Evolutionary conservation across 257 asterid species (phyloP).

Genomic region (Solanum clarkiae): DNA sequence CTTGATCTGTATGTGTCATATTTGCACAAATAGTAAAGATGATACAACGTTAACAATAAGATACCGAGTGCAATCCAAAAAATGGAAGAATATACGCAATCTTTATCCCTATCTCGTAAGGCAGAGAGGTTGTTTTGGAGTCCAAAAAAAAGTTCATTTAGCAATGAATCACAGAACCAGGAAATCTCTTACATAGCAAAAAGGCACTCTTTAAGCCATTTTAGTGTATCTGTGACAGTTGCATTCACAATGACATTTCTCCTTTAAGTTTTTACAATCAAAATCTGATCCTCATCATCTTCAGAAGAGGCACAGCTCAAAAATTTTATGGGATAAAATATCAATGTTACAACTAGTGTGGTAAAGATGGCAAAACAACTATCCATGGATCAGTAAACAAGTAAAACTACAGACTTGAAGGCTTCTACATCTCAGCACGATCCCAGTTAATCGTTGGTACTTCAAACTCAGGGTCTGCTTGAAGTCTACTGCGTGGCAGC

Average conservation of each 20-base stretch:
- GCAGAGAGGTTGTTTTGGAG: background rate
- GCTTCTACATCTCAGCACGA: background rate
- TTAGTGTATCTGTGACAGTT: background rate
- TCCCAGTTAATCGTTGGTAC: slow-evolving; percentile 8
- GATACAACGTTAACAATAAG: background rate
- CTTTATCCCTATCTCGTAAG: background rate
- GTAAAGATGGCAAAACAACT: background rate
- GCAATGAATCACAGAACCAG: background rate
- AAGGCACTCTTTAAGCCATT: background rate
- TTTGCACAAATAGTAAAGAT: background rate
- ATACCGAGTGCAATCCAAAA: background rate
- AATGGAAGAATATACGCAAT: background rate
- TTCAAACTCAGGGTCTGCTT: background rate
- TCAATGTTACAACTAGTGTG: background rate
- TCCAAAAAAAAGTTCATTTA: background rate
- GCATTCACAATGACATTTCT: background rate
- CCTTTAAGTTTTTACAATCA: background rate
- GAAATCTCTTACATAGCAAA: background rate
- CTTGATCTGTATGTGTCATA: background rate
- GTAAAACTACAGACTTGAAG: background rate
- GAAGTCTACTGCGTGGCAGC: background rate
- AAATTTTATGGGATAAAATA: background rate
- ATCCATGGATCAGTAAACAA: background rate
- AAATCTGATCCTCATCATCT: background rate
- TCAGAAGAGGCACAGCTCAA: background rate